Base-by-base conservation (phyloP, 225 moss, liverwort and hornwort species). In the Neckera pumila region DNA sequence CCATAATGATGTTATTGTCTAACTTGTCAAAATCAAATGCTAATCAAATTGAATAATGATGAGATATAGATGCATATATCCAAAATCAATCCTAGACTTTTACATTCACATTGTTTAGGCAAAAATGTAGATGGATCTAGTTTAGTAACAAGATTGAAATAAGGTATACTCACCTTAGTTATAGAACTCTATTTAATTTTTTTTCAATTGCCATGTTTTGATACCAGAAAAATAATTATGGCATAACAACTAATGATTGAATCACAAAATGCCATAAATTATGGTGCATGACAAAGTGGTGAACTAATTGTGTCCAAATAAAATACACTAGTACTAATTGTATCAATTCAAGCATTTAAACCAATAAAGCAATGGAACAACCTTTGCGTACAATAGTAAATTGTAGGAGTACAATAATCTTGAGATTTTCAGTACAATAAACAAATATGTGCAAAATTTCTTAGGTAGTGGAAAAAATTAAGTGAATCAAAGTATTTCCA, bases 181-280 rank as follows among this genome's bases (percentile, higher is more conserved):
- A 6, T 4, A n/a, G 4, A n/a, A 67, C 0, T 67, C 21, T n/a
- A n/a, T 3, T n/a, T 11, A 1, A 67, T n/a, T 0, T n/a, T 67
- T n/a, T 67, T 4, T 21, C n/a, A 67, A 21, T 67, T n/a, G 8
- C 16, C 9, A 42, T 26, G 6, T 42, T 42, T 40, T 12, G 9
- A 71, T 38, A 42, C 9, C 0, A 5, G 5, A 71, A 6, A 71
- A 71, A 71, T 15, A 23, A 9, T 40, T 5, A 71, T 26, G 7
- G 7, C 9, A 14, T 71, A 5, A 19, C 1, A 65, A 1, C 0
- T 42, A 2, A 23, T 26, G 42, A 26, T 27, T 42, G 42, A 42
- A 26, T 42, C 1, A 9, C 15, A 42, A 71, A 43, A 43, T 43
- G 17, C 26, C 17, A 27, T 27, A 0, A 27, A 72, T 0, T 72